Percentiles rank a stretch among this genome's conserved stretches.
Evolutionary conservation across 352 stramenopile genomes (phyloP).

Genomic region (Blastocystis hominis): DNA sequence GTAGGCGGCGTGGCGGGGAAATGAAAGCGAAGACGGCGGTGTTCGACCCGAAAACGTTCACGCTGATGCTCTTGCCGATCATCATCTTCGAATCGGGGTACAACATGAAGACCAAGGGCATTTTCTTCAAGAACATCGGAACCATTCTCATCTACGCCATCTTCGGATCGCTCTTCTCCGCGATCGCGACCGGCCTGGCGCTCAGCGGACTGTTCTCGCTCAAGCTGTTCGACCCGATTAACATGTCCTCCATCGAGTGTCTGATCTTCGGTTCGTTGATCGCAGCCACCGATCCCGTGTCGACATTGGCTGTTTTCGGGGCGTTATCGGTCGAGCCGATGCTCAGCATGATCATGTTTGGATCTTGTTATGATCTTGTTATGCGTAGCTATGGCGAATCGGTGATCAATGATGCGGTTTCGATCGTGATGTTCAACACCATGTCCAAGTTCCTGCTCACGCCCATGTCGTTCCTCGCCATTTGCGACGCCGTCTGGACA

Average conservation of each 20-base stretch:
- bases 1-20: not conserved
- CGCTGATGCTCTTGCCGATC: slow-evolving; percentile 68
- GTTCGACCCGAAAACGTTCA: slow-evolving; percentile 61
- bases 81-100: slow-evolving; percentile 81
- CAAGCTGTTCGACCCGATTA: not conserved
- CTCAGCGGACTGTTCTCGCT: slow-evolving; percentile 69
- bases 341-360: slow-evolving; percentile 73
- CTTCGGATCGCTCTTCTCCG: slow-evolving; percentile 74
- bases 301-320: slow-evolving; percentile 43
- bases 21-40: slow-evolving; percentile 26
- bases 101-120: slow-evolving; percentile 75
- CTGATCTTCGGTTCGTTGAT: slow-evolving; percentile 76
- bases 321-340: slow-evolving; percentile 66
- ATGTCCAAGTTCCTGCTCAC: slow-evolving; percentile 78
- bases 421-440: slow-evolving; percentile 77
- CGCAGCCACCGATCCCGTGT: slow-evolving; percentile 67
- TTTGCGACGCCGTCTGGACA: slow-evolving; percentile 70
- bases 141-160: slow-evolving; percentile 76
- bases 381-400: slow-evolving; percentile 69
- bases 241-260: slow-evolving; percentile 62
- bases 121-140: slow-evolving; percentile 78
- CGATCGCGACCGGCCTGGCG: slow-evolving; percentile 69
- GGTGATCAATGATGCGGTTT: slow-evolving; percentile 78
- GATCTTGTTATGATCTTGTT: not conserved
- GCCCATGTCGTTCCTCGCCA: slow-evolving; percentile 70